These are phyloP conservation scores for Rosellinia necatrix DNA, from an alignment of 2,329 filamentous ascomycete species.

Conservation along the genomic window DNA sequence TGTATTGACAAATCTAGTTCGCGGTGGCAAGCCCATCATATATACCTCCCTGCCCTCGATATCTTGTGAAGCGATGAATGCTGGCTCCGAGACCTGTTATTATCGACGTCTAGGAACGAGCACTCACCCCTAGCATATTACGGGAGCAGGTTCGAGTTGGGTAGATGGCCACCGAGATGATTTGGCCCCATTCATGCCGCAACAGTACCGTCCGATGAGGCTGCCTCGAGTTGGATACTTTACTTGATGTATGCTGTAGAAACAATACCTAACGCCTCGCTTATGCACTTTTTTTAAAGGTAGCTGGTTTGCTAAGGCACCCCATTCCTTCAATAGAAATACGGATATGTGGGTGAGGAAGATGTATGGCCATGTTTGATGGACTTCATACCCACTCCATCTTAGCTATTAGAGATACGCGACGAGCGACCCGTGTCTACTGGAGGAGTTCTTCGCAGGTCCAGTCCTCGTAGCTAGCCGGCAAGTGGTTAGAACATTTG, in stretches of 20 bases:
- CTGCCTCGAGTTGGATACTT: not conserved
- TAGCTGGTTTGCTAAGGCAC: not conserved
- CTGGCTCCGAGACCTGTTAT: not conserved
- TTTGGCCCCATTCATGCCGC: no score
- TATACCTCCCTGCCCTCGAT: not conserved
- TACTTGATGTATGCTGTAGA: conserved; percentile 16
- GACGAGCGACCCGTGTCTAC: conserved; percentile 38
- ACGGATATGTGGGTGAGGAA: not conserved
- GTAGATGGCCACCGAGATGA: no score
- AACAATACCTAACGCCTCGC: conserved; percentile 30
- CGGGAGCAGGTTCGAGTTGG: not conserved
- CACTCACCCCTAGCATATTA: not conserved
- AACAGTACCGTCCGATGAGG: no score
- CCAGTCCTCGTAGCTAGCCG: conserved; percentile 93
- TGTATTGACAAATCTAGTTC: not conserved
- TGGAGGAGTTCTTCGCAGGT: conserved; percentile 92
- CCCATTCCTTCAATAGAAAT: not conserved
- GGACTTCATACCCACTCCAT: not conserved
- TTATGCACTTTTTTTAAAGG: conserved; percentile 22
- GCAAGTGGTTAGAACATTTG: conserved; percentile 30
- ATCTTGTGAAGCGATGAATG: not conserved
- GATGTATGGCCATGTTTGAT: not conserved
- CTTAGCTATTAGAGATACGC: not conserved
- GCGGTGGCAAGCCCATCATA: not conserved
- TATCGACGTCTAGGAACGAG: not conserved